Evolutionary conservation across 345 rosid species (phyloP).

Genomic region (Moricandia moricandioides): DNA sequence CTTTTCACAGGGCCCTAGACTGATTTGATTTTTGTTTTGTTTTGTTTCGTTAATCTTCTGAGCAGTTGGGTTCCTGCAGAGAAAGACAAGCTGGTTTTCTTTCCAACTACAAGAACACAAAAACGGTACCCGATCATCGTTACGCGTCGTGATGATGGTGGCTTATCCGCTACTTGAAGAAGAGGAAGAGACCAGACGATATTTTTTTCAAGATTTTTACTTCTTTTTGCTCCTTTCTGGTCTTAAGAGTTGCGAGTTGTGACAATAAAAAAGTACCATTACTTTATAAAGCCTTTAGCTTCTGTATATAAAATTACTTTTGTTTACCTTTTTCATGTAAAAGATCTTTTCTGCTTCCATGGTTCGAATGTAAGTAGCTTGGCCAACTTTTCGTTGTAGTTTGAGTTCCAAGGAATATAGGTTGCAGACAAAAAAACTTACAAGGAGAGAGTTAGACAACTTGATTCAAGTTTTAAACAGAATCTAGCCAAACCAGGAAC

Average conservation of each 20-base stretch:
- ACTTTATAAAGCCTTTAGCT: constrained; percentile 20
- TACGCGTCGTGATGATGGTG: constrained; percentile 41
- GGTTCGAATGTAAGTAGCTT: not conserved
- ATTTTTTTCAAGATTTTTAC: constrained; percentile 25
- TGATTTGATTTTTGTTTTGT: not conserved
- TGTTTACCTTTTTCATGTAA: constrained; percentile 22
- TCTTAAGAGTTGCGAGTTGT: constrained; percentile 18
- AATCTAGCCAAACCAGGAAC: not conserved
- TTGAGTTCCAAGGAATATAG: not conserved
- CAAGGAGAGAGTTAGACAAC: constrained; percentile 17
- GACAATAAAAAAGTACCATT: constrained; percentile 24
- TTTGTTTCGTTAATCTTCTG: not conserved
- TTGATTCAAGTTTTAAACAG: not conserved
- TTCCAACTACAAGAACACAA: constrained; percentile 92
- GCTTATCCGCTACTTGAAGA: constrained; percentile 29
- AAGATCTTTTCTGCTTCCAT: constrained; percentile 9
- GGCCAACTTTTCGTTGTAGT: not conserved
- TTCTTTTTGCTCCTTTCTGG: constrained; percentile 10
- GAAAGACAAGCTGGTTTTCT: constrained; percentile 83
- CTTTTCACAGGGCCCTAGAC: not conserved
- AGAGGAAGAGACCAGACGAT: not conserved
- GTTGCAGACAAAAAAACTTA: constrained; percentile 1
- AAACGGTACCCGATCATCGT: constrained; percentile 82
- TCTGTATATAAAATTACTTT: constrained; percentile 21
- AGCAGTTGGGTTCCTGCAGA: constrained; percentile 88